Percentiles rank a stretch among this genome's conserved stretches.
Evolutionary conservation across 208 protist genomes (phyloP).

Genomic region (Phytomonas francai): DNA sequence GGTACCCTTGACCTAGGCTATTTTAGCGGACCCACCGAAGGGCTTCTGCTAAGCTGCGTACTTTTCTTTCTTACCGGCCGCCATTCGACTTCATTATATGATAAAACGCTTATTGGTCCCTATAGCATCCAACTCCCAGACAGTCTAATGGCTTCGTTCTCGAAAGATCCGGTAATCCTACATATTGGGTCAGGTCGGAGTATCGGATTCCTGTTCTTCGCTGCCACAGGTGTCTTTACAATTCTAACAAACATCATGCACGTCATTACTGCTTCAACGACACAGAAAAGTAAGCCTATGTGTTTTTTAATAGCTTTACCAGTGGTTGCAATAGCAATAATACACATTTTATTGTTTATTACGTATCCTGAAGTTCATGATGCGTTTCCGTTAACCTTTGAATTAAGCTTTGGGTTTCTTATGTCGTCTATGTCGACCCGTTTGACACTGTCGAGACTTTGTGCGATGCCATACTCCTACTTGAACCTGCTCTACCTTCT

Average conservation of each 20-base stretch:
- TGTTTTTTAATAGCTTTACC: slow-evolving; percentile 37
- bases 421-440: slow-evolving; percentile 65
- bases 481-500: slow-evolving; percentile 34
- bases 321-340: slow-evolving; percentile 24
- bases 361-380: slow-evolving; percentile 34
- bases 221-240: slow-evolving; percentile 29
- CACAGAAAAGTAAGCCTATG: slow-evolving; percentile 21
- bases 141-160: slow-evolving; percentile 5
- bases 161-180: slow-evolving; percentile 16
- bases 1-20: slow-evolving; percentile 88
- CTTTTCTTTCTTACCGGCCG: slow-evolving; percentile 50
- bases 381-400: slow-evolving; percentile 55
- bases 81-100: slow-evolving; percentile 44
- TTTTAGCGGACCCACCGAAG: slow-evolving; percentile 86
- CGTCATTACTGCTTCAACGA: slow-evolving; percentile 16
- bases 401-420: slow-evolving; percentile 70
- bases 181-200: slow-evolving; percentile 36
- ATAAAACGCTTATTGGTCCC: slow-evolving; percentile 22
- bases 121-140: slow-evolving; percentile 12
- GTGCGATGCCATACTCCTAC: slow-evolving; percentile 38
- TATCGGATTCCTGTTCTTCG: slow-evolving; percentile 36
- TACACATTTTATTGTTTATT: slow-evolving; percentile 42
- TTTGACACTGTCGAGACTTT: slow-evolving; percentile 73
- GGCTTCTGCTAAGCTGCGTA: slow-evolving; percentile 56
- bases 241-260: slow-evolving; percentile 52